These are phyloP conservation scores for Trichocomaceae sp. DNA, from an alignment of 2,329 filamentous ascomycete species.

Conservation along the genomic window DNA sequence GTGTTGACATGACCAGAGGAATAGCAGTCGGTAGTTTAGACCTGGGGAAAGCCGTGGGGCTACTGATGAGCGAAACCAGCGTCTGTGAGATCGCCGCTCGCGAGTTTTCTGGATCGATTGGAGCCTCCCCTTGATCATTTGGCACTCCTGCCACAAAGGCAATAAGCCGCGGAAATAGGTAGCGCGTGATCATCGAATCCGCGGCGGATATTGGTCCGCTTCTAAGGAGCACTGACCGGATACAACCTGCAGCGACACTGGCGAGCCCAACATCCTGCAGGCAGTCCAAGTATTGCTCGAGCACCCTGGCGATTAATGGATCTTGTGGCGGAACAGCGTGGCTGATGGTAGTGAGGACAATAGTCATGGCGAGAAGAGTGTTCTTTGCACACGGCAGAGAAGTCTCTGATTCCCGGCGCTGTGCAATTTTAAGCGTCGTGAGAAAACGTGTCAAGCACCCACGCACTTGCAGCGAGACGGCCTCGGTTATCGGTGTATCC, in stretches of 20 bases:
- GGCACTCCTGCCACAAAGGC: slow-evolving; percentile 57
- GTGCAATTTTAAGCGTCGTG: slow-evolving; percentile 53
- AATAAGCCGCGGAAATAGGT: slow-evolving; percentile 68
- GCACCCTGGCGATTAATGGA: slow-evolving; percentile 64
- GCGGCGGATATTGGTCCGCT: slow-evolving; percentile 53
- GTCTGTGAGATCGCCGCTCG: slow-evolving; percentile 65
- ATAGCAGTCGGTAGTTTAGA: slow-evolving; percentile 48
- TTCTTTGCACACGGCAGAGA: slow-evolving; percentile 90
- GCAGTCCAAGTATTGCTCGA: slow-evolving; percentile 79
- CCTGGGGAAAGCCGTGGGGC: slow-evolving; percentile 24
- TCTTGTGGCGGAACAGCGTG: slow-evolving; percentile 69
- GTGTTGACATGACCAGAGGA: slow-evolving; percentile 67
- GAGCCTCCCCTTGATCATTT: slow-evolving; percentile 53
- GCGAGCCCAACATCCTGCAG: slow-evolving; percentile 56
- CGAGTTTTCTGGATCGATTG: slow-evolving; percentile 65
- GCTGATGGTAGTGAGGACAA: slow-evolving; percentile 75
- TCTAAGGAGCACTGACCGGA: slow-evolving; percentile 73
- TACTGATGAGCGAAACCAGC: slow-evolving; percentile 63
- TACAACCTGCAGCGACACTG: slow-evolving; percentile 84
- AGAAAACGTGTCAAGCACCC: slow-evolving; percentile 78
- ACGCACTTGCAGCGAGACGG: slow-evolving; percentile 65
- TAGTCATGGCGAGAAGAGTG: slow-evolving; percentile 76
- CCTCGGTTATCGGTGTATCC: slow-evolving; percentile 26
- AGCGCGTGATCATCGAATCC: slow-evolving; percentile 66
- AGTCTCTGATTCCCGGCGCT: slow-evolving; percentile 55